Evolutionary conservation across 352 stramenopile species (phyloP).

Genomic region (Phytophthora podocarpi): DNA sequence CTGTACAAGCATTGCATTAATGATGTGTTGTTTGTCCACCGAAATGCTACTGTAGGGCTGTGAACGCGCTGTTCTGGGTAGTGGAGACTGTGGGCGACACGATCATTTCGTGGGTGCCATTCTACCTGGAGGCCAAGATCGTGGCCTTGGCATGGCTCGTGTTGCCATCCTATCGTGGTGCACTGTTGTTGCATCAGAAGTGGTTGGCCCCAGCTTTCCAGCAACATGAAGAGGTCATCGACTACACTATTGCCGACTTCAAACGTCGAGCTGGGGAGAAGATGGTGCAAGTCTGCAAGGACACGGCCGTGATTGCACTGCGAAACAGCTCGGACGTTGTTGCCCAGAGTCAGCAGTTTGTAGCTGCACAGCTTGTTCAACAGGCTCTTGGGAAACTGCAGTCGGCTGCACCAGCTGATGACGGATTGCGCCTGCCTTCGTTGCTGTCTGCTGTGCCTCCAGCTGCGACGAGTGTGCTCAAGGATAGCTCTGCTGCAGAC

Average conservation of each 20-base stretch:
- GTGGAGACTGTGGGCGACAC: constrained; percentile 68
- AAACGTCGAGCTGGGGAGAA: constrained; percentile 71
- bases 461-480: background rate
- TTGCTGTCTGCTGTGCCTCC: constrained; percentile 18
- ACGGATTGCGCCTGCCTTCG: constrained; percentile 21
- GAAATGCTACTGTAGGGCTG: constrained; percentile 39
- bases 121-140: constrained; percentile 82
- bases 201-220: constrained; percentile 72
- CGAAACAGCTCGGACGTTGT: constrained; percentile 65
- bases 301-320: constrained; percentile 64
- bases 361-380: constrained; percentile 68
- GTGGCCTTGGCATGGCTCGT: constrained; percentile 72
- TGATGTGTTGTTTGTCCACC: constrained; percentile 7
- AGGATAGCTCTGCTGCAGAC: background rate
- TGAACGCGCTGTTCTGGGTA: constrained; percentile 65
- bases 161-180: constrained; percentile 57
- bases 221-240: constrained; percentile 69
- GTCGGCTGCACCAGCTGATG: background rate
- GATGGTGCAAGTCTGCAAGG: constrained; percentile 68
- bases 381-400: constrained; percentile 54
- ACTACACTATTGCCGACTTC: constrained; percentile 55
- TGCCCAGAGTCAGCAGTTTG: constrained; percentile 66
- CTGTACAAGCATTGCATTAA: constrained; percentile 2
- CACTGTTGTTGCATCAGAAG: constrained; percentile 54
- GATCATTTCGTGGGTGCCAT: constrained; percentile 61